Percentiles rank a stretch among this genome's conserved stretches.
Evolutionary conservation across 768 basidiomycete species (phyloP).

Genomic region (Dioszegia aurantiaca): DNA sequence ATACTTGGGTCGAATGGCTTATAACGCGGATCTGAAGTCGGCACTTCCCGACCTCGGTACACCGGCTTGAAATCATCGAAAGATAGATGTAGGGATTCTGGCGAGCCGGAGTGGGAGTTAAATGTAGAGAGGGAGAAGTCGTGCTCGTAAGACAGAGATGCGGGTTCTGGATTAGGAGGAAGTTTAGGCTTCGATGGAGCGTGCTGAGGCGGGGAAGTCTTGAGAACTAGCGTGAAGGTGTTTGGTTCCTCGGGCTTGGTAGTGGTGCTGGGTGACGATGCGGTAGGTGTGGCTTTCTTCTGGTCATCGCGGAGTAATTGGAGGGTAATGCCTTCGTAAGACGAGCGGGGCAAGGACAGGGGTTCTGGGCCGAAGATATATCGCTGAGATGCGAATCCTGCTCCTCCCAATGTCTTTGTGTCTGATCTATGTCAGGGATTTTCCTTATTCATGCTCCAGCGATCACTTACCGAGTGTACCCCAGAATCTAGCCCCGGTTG

Average conservation of each 20-base stretch:
- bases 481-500: slow-evolving; percentile 42
- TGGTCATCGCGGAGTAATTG: slow-evolving; percentile 18
- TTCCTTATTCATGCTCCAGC: too few species aligned
- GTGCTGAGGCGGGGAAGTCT: slow-evolving; percentile 34
- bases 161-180: slow-evolving; percentile 33
- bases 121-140: slow-evolving; percentile 20
- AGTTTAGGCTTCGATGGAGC: slow-evolving; percentile 36
- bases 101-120: background rate
- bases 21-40: slow-evolving; percentile 33
- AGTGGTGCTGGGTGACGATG: slow-evolving; percentile 5
- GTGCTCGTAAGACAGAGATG: slow-evolving; percentile 45
- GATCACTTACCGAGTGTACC: slow-evolving; percentile 45
- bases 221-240: slow-evolving; percentile 46
- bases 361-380: slow-evolving; percentile 44
- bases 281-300: background rate
- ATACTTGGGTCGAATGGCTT: slow-evolving; percentile 37
- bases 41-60: slow-evolving; percentile 48
- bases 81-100: slow-evolving; percentile 24
- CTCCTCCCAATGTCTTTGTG: slow-evolving; percentile 53
- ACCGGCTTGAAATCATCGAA: slow-evolving; percentile 47
- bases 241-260: slow-evolving; percentile 8
- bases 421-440: slow-evolving; percentile 39
- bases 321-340: slow-evolving; percentile 27
- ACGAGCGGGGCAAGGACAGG: slow-evolving; percentile 30
- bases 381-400: slow-evolving; percentile 54